These are phyloP conservation scores for Pharus latifolius DNA, from an alignment of 176 grass and related monocot genomes.

Conservation along the genomic window DNA sequence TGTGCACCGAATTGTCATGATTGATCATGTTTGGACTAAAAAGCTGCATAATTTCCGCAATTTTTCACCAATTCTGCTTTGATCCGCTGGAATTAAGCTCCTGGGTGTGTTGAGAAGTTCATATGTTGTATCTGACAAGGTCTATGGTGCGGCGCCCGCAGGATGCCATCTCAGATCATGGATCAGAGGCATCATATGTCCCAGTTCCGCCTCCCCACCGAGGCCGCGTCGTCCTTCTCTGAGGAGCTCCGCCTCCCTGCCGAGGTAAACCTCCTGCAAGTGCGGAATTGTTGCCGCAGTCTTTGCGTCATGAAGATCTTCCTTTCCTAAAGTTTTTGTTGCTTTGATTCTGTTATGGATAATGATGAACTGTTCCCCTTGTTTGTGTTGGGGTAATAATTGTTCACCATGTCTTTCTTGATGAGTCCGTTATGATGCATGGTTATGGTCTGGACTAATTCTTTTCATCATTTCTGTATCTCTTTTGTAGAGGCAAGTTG, in stretches of 20 bases:
- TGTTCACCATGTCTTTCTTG: neutral
- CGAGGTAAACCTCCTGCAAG: slow-evolving; percentile 44
- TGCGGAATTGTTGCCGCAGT: neutral
- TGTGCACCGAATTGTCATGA: neutral
- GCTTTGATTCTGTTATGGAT: neutral
- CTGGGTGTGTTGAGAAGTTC: neutral
- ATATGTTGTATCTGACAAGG: neutral
- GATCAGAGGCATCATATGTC: slow-evolving; percentile 52
- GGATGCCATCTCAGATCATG: slow-evolving; percentile 65
- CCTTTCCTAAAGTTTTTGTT: slow-evolving; percentile 10
- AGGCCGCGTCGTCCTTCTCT: slow-evolving; percentile 50
- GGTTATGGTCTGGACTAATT: slow-evolving; percentile 7
- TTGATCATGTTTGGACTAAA: neutral
- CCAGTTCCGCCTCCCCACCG: slow-evolving; percentile 21
- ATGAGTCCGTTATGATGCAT: neutral
- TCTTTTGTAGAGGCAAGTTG: slow-evolving; percentile 62
- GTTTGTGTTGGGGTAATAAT: neutral
- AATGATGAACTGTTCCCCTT: neutral
- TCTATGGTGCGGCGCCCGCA: slow-evolving; percentile 2
- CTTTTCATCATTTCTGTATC: neutral
- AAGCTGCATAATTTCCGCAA: neutral
- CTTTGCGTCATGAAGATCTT: neutral
- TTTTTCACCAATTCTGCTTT: neutral
- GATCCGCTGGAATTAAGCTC: slow-evolving; percentile 17
- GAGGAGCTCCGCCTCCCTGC: slow-evolving; percentile 55